phyloP scores from a whole-genome alignment of 768 basidiomycete genomes.

The Hericium erinaceus region DNA sequence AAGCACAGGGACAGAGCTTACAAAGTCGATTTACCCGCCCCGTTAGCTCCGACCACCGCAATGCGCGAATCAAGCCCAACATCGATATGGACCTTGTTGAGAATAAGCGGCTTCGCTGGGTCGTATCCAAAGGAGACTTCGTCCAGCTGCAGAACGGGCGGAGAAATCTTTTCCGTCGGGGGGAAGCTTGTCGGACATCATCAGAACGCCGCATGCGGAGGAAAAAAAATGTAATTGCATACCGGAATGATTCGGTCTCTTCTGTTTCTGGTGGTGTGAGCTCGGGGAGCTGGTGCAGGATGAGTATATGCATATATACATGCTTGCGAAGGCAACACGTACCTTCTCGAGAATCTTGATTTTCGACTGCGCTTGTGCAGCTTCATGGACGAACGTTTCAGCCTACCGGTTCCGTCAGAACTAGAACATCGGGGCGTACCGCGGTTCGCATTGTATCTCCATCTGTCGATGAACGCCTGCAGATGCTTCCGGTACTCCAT shows the following conservation, averaged over 20 bases:
- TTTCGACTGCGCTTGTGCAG: slow-evolving; percentile 77
- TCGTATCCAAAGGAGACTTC: slow-evolving; percentile 88
- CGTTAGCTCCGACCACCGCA: slow-evolving; percentile 91
- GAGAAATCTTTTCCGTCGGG: slow-evolving; percentile 95
- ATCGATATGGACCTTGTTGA: slow-evolving; percentile 80
- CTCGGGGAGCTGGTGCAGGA: slow-evolving; percentile 62
- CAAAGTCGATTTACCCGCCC: slow-evolving; percentile 95
- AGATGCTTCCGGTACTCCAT: slow-evolving; percentile 92
- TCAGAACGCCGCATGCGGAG: neutral
- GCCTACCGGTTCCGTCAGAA: too few species aligned
- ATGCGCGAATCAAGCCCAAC: slow-evolving; percentile 92
- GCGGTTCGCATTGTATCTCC: slow-evolving; percentile 96
- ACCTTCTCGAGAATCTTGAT: slow-evolving; percentile 73
- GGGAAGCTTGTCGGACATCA: slow-evolving; percentile 53
- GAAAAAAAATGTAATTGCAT: slow-evolving; percentile 5
- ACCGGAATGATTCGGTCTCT: slow-evolving; percentile 91
- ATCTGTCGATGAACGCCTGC: slow-evolving; percentile 96
- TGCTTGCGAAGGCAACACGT: neutral
- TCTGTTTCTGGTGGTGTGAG: slow-evolving; percentile 88
- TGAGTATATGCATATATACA: neutral
- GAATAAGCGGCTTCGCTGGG: slow-evolving; percentile 54
- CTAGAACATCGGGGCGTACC: slow-evolving; percentile 30
- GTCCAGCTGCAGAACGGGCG: slow-evolving; percentile 87
- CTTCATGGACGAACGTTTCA: slow-evolving; percentile 25
- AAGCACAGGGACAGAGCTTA: slow-evolving; percentile 25